Evolutionary conservation across 441 rosid genomes (phyloP).

Genomic region (Populus trichocarpa): DNA sequence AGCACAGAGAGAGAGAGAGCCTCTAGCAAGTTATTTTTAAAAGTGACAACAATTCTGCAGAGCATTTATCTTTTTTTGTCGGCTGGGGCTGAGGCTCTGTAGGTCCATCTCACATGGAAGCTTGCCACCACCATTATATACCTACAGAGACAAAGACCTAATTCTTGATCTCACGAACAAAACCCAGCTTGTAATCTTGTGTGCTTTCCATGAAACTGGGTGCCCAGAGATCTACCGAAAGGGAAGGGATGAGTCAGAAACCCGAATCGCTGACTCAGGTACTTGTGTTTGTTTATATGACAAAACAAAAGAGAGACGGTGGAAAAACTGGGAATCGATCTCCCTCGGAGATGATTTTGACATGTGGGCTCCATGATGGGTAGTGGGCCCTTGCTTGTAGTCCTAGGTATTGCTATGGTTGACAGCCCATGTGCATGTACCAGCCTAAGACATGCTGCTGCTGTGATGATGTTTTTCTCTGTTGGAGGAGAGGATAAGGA

Average conservation of each 20-base stretch:
- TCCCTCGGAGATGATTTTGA: neutral
- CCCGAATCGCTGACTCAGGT: conserved; percentile 6
- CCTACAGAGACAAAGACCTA: neutral
- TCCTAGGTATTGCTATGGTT: neutral
- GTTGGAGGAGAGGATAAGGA: neutral
- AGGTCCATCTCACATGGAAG: neutral
- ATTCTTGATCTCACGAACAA: neutral
- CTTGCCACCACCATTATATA: neutral
- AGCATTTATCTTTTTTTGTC: neutral
- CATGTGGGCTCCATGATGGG: neutral
- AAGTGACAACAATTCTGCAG: neutral
- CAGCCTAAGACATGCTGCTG: conserved; percentile 5
- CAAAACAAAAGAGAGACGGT: neutral
- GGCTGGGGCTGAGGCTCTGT: neutral
- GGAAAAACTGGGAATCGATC: neutral
- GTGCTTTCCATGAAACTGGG: too few species aligned
- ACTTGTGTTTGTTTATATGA: neutral
- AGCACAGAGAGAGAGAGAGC: too few species aligned
- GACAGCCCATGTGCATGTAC: conserved; percentile 10
- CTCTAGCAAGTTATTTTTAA: neutral
- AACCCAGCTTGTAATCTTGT: too few species aligned
- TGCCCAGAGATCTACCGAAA: neutral
- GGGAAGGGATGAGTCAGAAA: conserved; percentile 9
- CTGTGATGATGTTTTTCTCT: neutral
- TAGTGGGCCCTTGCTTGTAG: conserved; percentile 4